Conservation (phyloP, 495 filamentous ascomycete genomes). For the Penicillium manginii region DNA sequence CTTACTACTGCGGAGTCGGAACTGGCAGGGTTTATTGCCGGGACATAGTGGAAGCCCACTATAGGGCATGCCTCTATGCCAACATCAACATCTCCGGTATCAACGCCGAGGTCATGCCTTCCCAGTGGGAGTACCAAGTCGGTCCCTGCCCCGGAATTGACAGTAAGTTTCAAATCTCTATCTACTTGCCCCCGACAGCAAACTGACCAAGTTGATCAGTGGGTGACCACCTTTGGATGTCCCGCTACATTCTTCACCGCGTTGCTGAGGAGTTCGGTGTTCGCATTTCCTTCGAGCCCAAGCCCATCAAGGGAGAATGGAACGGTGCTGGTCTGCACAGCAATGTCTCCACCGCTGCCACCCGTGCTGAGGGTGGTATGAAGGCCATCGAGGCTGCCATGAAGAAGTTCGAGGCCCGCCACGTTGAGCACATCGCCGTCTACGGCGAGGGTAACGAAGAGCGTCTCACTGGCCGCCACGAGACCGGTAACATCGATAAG, state of each 20-base stretch:
- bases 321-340: constrained; percentile 98
- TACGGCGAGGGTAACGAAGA: constrained; percentile 93
- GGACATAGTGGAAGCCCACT: constrained; percentile 98
- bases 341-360: constrained; percentile 89
- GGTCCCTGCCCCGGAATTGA: constrained; percentile 92
- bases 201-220: constrained; percentile 52
- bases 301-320: constrained; percentile 99
- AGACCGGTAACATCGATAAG: constrained; percentile 91
- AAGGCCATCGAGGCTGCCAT: constrained; percentile 86
- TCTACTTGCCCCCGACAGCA: constrained; percentile 3
- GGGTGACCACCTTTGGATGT: constrained; percentile 97
- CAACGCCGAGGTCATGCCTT: constrained; percentile 98
- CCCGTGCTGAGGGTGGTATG: constrained; percentile 91
- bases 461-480: constrained; percentile 93
- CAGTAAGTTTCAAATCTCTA: constrained; percentile 50
- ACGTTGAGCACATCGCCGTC: constrained; percentile 94
- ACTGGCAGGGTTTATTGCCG: constrained; percentile 97
- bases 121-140: constrained; percentile 99
- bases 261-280: constrained; percentile 97
- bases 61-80: constrained; percentile 93
- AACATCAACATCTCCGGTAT: constrained; percentile 95
- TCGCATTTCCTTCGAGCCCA: constrained; percentile 94
- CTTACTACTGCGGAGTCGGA: constrained; percentile 99
- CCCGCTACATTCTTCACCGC: constrained; percentile 94
- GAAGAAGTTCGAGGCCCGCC: constrained; percentile 86